Conservation (phyloP, 805 yeast species). For the Candida krabiensis region DNA sequence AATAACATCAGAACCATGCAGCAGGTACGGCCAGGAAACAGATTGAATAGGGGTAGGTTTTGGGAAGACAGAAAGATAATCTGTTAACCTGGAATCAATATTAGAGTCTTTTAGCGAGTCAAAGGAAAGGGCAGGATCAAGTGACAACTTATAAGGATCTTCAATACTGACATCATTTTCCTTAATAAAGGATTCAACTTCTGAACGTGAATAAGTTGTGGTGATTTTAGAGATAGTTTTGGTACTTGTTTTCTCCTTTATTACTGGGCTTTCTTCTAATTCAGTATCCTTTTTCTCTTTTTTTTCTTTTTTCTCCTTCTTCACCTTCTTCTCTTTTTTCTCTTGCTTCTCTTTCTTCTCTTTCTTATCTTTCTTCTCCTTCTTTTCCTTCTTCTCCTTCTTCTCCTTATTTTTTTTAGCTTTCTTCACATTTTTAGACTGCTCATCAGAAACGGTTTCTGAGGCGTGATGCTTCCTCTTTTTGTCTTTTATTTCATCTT, state of each 20-base stretch:
- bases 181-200: conserved; percentile 59
- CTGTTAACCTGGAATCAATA: conserved; percentile 54
- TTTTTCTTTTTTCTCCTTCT: conserved; percentile 38
- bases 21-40: conserved; percentile 88
- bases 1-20: conserved; percentile 78
- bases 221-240: conserved; percentile 1
- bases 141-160: conserved; percentile 51
- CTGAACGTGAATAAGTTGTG: conserved; percentile 44
- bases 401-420: conserved; percentile 30
- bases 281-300: conserved; percentile 26
- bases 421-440: conserved; percentile 23
- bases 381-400: conserved; percentile 27
- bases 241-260: conserved; percentile 24
- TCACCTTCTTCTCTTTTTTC: conserved; percentile 40
- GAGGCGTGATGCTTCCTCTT: conserved; percentile 18
- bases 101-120: conserved; percentile 46
- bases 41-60: conserved; percentile 97
- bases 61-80: conserved; percentile 69
- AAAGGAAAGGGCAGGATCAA: conserved; percentile 73
- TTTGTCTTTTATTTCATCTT: conserved; percentile 26
- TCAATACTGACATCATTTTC: conserved; percentile 80
- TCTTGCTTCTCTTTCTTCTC: conserved; percentile 35
- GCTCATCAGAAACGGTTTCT: conserved; percentile 6
- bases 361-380: conserved; percentile 27
- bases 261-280: conserved; percentile 14